These are phyloP conservation scores for Rhizoctonia solani DNA, from an alignment of 1,284 basidiomycete species.

Conservation along the genomic window DNA sequence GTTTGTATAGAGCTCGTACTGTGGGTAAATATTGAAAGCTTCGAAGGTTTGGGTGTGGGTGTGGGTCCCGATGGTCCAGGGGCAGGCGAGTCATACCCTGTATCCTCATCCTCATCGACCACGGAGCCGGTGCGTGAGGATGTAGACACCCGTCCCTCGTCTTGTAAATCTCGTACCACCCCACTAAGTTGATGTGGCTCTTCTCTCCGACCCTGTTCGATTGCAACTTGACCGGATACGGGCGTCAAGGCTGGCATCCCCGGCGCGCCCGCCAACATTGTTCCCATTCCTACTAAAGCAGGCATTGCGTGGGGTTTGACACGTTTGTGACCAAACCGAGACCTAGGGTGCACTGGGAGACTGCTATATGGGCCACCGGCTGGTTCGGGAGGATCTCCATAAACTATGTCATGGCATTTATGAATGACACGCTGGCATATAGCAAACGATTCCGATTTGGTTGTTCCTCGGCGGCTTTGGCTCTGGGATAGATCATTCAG, in stretches of 20 bases:
- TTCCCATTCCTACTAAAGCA: conserved; percentile 83
- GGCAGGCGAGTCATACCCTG: conserved; percentile 40
- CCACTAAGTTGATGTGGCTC: conserved; percentile 48
- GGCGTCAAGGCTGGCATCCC: conserved; percentile 76
- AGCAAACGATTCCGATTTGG: conserved; percentile 78
- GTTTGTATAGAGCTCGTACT: conserved; percentile 38
- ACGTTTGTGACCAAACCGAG: conserved; percentile 61
- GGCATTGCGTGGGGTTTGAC: conserved; percentile 75
- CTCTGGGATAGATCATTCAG: conserved; percentile 79
- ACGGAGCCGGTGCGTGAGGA: conserved; percentile 36
- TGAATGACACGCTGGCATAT: conserved; percentile 93
- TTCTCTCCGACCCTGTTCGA: conserved; percentile 83
- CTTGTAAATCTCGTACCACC: conserved; percentile 21
- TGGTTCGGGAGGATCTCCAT: conserved; percentile 79
- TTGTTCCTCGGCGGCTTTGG: conserved; percentile 41
- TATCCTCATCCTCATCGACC: conserved; percentile 50
- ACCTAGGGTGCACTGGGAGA: conserved; percentile 57
- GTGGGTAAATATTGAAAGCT: conserved; percentile 33
- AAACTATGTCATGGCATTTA: conserved; percentile 96
- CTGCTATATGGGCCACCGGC: conserved; percentile 59
- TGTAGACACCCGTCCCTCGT: conserved; percentile 5
- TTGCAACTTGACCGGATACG: conserved; percentile 78
- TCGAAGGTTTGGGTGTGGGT: conserved; percentile 28
- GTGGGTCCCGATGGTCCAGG: conserved; percentile 13
- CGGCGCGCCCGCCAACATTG: conserved; percentile 76